Base-by-base conservation (phyloP, 805 yeast genomes). In the Kazachstania taianensis region DNA sequence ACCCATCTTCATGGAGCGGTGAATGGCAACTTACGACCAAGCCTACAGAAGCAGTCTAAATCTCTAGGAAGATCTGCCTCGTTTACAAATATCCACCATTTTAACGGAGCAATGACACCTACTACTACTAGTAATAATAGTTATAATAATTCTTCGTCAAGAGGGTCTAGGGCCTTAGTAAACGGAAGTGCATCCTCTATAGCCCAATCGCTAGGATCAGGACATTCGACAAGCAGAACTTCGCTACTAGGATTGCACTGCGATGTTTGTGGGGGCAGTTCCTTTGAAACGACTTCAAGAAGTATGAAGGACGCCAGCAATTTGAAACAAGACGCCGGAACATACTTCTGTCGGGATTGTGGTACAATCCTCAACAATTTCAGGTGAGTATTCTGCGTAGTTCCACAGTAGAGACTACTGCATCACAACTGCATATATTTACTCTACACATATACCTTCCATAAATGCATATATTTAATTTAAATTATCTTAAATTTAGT, bases 341-440 rank as follows among this genome's bases (percentile, higher is more conserved):
- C 39, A 5, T 34, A 38, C 18, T 40, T 36, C 15, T 44, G 48
- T 28, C 20, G 14, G 6, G 48, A 44, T 32, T 44, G 48, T 30
- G 48, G 48, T 9, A 42, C 39, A 6, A 28, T 42, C 5, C 32
- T 44, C 5, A 47, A 42, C 22, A 47, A 41, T 18, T 44, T 47
- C 19, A 41, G 52, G 20, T 46, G 33, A 27, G 8, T 22, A n/a
- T n/a, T n/a, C n/a, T n/a, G n/a, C n/a, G n/a, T n/a, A n/a, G n/a
- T n/a, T n/a, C n/a, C n/a, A n/a, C n/a, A n/a, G n/a, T n/a, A n/a
- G n/a, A n/a, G n/a, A n/a, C n/a, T n/a, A n/a, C n/a, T n/a, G n/a
- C n/a, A n/a, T n/a, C n/a, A n/a, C n/a, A n/a, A n/a, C n/a, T n/a
- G n/a, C n/a, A n/a, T n/a, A n/a, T n/a, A n/a, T n/a, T n/a, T n/a